phyloP scores from a whole-genome alignment of 495 filamentous ascomycete species.

The Talaromyces borbonicus region DNA sequence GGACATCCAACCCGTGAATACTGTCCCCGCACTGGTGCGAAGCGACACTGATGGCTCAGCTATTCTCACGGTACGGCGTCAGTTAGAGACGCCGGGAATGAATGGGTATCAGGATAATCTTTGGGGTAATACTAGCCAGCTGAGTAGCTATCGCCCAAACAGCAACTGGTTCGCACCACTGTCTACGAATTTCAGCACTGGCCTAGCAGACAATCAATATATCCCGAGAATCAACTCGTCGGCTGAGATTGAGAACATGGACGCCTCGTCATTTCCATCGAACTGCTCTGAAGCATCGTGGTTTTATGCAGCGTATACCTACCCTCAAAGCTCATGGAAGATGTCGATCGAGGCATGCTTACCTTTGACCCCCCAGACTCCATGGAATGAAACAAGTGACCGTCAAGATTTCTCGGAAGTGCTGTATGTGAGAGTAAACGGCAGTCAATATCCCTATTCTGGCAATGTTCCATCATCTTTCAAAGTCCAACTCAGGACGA shows the following conservation, averaged over 20 bases:
- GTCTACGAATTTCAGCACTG: constrained; percentile 13
- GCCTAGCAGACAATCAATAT: constrained; percentile 14
- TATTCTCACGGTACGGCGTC: not conserved
- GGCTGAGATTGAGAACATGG: constrained; percentile 3
- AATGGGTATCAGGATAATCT: not conserved
- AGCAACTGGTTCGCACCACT: constrained; percentile 6
- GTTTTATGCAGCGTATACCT: constrained; percentile 1
- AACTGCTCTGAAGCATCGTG: not conserved
- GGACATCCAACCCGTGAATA: not conserved
- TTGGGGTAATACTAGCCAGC: not conserved
- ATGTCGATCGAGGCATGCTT: constrained; percentile 7
- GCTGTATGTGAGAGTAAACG: constrained; percentile 11
- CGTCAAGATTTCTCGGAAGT: constrained; percentile 14
- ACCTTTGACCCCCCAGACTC: constrained; percentile 6
- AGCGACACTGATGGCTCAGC: too few relatives aligned
- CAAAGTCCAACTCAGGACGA: constrained; percentile 17
- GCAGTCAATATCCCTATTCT: constrained; percentile 7
- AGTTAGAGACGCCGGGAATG: not conserved
- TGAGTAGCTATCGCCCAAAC: not conserved
- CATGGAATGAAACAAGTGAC: constrained; percentile 10
- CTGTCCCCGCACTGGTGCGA: not conserved
- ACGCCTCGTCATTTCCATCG: constrained; percentile 3
- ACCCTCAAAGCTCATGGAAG: not conserved
- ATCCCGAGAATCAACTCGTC: constrained; percentile 18
- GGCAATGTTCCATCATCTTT: constrained; percentile 4